Evolutionary conservation across 2,329 filamentous ascomycete genomes (phyloP).

Genomic region (Samsoniella hepiali): DNA sequence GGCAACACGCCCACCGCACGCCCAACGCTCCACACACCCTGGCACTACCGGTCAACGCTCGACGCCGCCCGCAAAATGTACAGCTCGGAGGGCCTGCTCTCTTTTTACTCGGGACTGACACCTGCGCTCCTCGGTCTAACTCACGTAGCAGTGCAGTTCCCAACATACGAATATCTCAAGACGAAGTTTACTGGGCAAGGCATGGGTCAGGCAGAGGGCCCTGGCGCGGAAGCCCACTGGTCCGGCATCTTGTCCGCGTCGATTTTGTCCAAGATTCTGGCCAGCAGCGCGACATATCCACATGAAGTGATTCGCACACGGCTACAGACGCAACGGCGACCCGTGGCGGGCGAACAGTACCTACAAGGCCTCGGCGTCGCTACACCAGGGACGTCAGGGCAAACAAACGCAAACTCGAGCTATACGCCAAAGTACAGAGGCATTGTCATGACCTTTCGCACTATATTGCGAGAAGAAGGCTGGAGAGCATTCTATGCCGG

Average conservation of each 20-base stretch:
- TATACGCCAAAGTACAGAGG: conserved; percentile 65
- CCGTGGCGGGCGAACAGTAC: conserved; percentile 53
- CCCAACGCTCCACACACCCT: conserved; percentile 62
- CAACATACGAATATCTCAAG: conserved; percentile 91
- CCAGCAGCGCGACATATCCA: conserved; percentile 92
- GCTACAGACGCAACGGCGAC: conserved; percentile 86
- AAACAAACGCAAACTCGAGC: conserved; percentile 29
- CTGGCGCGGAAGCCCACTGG: conserved; percentile 61
- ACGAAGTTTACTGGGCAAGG: conserved; percentile 83
- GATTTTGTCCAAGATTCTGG: conserved; percentile 89
- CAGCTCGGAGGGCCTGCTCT: conserved; percentile 76
- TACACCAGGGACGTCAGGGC: conserved; percentile 36
- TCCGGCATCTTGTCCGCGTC: conserved; percentile 82
- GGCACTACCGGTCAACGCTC: conserved; percentile 86
- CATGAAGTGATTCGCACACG: conserved; percentile 94
- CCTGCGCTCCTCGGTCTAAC: conserved; percentile 88
- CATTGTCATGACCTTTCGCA: conserved; percentile 75
- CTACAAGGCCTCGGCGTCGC: conserved; percentile 49
- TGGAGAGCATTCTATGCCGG: conserved; percentile 97
- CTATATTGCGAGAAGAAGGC: conserved; percentile 85
- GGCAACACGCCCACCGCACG: conserved; percentile 53
- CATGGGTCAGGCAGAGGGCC: conserved; percentile 64
- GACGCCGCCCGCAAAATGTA: conserved; percentile 98
- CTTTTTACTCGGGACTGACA: conserved; percentile 93
- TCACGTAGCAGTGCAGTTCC: conserved; percentile 96